Percentiles rank a stretch among this genome's conserved stretches.
Evolutionary conservation across 768 basidiomycete species (phyloP).

Genomic region (Crucibulum laeve): DNA sequence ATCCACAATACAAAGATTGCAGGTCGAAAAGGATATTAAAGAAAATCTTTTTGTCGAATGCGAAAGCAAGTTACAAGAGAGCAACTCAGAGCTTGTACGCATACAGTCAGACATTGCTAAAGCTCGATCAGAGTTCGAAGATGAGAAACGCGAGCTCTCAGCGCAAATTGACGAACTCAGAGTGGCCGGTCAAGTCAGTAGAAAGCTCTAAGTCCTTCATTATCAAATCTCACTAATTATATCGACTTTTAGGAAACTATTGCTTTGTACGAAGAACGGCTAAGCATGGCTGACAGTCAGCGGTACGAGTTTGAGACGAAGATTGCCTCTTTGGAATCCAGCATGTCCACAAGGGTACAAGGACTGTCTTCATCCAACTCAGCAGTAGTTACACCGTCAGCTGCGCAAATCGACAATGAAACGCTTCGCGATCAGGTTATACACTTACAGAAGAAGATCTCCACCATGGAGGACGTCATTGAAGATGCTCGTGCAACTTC

Average conservation of each 20-base stretch:
- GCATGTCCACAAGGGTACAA: conserved; percentile 15
- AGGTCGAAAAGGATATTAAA: background rate
- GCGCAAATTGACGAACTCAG: conserved; percentile 80
- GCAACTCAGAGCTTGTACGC: conserved; percentile 55
- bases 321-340: conserved; percentile 53
- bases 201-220: background rate
- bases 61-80: conserved; percentile 34
- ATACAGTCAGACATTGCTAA: conserved; percentile 36
- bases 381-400: conserved; percentile 50
- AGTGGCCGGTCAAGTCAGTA: conserved; percentile 77
- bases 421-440: conserved; percentile 85
- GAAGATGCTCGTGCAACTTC: conserved; percentile 70
- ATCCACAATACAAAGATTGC: background rate
- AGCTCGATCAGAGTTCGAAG: conserved; percentile 26
- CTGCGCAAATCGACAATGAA: conserved; percentile 93
- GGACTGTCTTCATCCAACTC: conserved; percentile 14
- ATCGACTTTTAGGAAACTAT: conserved; percentile 72
- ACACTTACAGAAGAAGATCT: conserved; percentile 77
- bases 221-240: conserved; percentile 1
- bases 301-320: conserved; percentile 77
- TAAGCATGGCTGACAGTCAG: conserved; percentile 63
- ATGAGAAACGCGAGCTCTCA: conserved; percentile 65
- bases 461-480: conserved; percentile 75
- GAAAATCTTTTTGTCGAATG: background rate
- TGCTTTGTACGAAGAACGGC: conserved; percentile 87